Evolutionary conservation across 176 grass and related monocot genomes (phyloP).

Genomic region (Otatea glauca): DNA sequence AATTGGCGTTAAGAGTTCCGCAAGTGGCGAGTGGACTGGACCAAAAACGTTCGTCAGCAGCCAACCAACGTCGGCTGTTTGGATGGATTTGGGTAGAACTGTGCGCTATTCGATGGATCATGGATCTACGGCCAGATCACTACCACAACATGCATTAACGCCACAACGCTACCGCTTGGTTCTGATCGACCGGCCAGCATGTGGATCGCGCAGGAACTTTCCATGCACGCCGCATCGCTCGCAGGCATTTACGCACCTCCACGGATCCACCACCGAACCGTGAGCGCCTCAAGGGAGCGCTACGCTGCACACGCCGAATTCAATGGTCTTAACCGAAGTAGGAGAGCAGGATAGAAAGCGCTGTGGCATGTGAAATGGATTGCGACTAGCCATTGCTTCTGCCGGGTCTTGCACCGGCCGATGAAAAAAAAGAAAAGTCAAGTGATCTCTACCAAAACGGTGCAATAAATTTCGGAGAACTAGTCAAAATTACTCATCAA

Average conservation of each 20-base stretch:
- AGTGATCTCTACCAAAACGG: slow-evolving; percentile 51
- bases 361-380: slow-evolving; percentile 1
- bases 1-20: not conserved
- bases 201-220: slow-evolving; percentile 22
- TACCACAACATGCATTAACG: not conserved
- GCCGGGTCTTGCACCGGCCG: slow-evolving; percentile 10
- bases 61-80: not conserved
- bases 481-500: slow-evolving; percentile 36
- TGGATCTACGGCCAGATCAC: not conserved
- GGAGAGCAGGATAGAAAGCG: slow-evolving; percentile 7
- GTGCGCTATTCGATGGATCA: not conserved
- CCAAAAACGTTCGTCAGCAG: not conserved
- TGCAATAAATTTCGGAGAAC: slow-evolving; percentile 49
- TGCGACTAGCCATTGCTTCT: slow-evolving; percentile 10
- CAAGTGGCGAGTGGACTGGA: not conserved
- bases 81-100: no score
- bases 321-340: slow-evolving; percentile 1
- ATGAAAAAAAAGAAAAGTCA: not conserved
- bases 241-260: slow-evolving; percentile 42
- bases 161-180: not conserved
- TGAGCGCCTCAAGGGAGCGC: not conserved
- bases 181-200: not conserved
- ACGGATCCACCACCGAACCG: slow-evolving; percentile 29
- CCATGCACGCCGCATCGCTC: not conserved
- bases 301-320: slow-evolving; percentile 1